Evolutionary conservation across 129 eudicot genomes (phyloP), one percentile per base, ranked within the genome.

Genomic region (Arctium minus): DNA sequence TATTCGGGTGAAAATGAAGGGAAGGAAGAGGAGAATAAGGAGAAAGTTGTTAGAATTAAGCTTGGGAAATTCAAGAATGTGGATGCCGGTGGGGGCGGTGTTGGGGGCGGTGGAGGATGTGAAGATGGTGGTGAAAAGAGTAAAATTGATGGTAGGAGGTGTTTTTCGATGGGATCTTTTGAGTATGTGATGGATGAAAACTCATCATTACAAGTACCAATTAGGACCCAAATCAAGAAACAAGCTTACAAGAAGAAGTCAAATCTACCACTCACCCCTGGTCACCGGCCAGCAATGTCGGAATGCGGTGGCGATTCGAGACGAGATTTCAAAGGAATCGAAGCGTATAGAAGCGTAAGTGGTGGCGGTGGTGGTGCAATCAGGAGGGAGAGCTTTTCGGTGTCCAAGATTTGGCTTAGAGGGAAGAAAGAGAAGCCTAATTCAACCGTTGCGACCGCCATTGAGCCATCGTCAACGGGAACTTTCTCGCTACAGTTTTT

Each of bases 111-210:
- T 18, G 73, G 74, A n/a, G 76, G 84, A 8, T 36, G 60, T 83
- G 80, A 39, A 50, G 39, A 22, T 35, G 76, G 62, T 81, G 80
- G 70, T 70, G 84, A 72, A 22, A 84, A 79, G 3, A 77, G 86
- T 74, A 89, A 83, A 42, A 81, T 87, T 83, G 94, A 89, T 80
- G 85, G 86, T 35, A 91, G 99, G 68, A 93, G 99, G 86, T 96
- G 99, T 76, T 93, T 84, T 68, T 96, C 99, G 0, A 96, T 96
- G 99, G 97, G 97, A 5, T 92, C 98, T 11, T 92, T 95, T 82
- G 97, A 93, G 60, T 95, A 95, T 89, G 96, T 95, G 53, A 86
- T 96, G 95, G 97, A 96, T 84, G 97, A 93, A 29, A 89, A 72
- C 65, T 73, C 89, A 46, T 84, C 90, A 17, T 84, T 95, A 33